Conservation (phyloP, 2,329 filamentous ascomycete species). For the Cladosporium austrohemisphaericum region DNA sequence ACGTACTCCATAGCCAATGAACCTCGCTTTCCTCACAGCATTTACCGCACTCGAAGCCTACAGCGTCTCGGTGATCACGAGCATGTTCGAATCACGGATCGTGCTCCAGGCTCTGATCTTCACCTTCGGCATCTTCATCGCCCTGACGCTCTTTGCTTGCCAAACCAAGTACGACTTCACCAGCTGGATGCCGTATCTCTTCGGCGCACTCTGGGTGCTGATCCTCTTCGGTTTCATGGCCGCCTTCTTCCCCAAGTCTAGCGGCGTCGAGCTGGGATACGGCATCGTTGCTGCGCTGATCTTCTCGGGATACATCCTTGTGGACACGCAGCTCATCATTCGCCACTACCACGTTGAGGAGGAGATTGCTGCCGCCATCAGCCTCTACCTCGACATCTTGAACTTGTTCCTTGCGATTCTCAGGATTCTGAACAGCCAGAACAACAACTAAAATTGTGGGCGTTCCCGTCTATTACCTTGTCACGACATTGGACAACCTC, state of each 20-base stretch:
- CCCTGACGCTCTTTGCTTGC: conserved; percentile 77
- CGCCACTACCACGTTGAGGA: conserved; percentile 96
- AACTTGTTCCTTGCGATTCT: conserved; percentile 96
- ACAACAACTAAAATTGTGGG: conserved; percentile 70
- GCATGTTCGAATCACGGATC: conserved; percentile 76
- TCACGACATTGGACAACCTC: too few species aligned
- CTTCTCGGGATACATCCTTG: conserved; percentile 91
- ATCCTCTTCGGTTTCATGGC: conserved; percentile 92
- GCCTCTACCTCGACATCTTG: conserved; percentile 91
- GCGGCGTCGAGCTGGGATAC: conserved; percentile 79
- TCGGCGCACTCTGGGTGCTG: conserved; percentile 83
- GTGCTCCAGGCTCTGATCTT: conserved; percentile 88
- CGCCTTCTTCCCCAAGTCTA: conserved; percentile 80
- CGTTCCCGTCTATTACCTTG: too few species aligned
- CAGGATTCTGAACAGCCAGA: conserved; percentile 92
- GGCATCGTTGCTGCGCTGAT: conserved; percentile 77
- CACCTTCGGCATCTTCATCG: conserved; percentile 65
- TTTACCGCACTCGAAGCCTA: conserved; percentile 95
- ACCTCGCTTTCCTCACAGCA: conserved; percentile 82
- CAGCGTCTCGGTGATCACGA: conserved; percentile 85
- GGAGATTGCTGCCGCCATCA: conserved; percentile 82
- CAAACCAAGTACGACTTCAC: conserved; percentile 99
- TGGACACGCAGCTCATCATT: conserved; percentile 94
- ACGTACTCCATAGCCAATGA: conserved; percentile 66
- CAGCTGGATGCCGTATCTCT: conserved; percentile 92